Evolutionary conservation across 352 stramenopile genomes (phyloP), one percentile per base, ranked within the genome.

Genomic region (Pythium aristosporum): DNA sequence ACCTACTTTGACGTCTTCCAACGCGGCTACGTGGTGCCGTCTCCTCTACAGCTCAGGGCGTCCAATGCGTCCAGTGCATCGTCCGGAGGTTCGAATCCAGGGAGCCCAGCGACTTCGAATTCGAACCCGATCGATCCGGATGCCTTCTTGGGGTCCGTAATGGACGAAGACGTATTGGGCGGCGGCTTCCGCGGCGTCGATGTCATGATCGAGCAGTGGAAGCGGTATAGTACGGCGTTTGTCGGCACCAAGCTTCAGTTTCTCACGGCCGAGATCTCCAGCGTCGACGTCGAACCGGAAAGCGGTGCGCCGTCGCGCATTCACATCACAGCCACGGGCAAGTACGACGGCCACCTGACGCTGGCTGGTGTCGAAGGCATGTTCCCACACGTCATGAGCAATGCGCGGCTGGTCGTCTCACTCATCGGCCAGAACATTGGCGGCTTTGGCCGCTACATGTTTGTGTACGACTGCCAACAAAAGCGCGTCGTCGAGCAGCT

Each of bases 131-230:
- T 55, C 23, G 23, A 61, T 32, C 61, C 52, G 6, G 61, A 67
- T 18, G 44, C 12, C 12, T 68, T 63, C 20, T 23, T 68, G 23
- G 15, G 16, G 10, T 36, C 53, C 10, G 49, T 63, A 36, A 63
- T 68, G 62, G 62, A 62, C 47, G 36, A 63, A 3, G 34, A 67
- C 2, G 61, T 67, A 7, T 21, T 63, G 5, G 62, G 54, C 16
- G 54, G 53, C 32, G 53, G 62, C 16, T 68, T 68, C 15, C 25
- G 37, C 10, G 53, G 54, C 16, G 54, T 68, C 13, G 53, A 63
- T 36, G 32, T 48, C 21, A 62, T 62, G 62, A 63, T 68, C 39
- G 62, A 68, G 62, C 61, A 67, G 43, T 67, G 61, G 61, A 67
- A 67, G 25, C 61, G 61, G 1, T 67, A 67, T 39, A 42, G 15